A percentile compares a stretch with the other conserved stretches of the same genome.
Conservation (phyloP, 768 basidiomycete genomes). For the Leccinum boreale region DNA sequence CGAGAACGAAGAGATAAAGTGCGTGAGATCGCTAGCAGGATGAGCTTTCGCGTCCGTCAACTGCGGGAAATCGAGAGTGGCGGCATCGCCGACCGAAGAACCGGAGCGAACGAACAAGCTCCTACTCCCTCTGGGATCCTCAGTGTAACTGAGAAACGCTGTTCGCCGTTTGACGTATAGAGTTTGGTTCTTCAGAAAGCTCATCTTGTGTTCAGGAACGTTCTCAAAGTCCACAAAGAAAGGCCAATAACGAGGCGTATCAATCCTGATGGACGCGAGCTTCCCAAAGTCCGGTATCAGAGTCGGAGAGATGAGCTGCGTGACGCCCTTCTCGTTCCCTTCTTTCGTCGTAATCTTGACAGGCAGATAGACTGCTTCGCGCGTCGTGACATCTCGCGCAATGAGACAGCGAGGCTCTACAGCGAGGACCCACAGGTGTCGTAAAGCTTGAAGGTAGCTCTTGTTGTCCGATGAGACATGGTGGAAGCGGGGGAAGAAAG, state of each 20-base stretch:
- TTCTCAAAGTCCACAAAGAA: constrained; percentile 78
- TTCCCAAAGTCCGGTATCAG: constrained; percentile 86
- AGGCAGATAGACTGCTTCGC: constrained; percentile 88
- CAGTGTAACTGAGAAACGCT: constrained; percentile 89
- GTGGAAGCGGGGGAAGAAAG: constrained; percentile 91
- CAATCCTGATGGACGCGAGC: constrained; percentile 78
- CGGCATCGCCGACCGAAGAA: constrained; percentile 78
- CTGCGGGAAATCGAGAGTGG: constrained; percentile 82
- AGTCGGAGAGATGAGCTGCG: constrained; percentile 87
- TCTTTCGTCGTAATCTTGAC: constrained; percentile 83
- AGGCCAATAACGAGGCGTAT: constrained; percentile 95
- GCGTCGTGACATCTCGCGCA: constrained; percentile 88
- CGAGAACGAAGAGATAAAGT: constrained; percentile 86
- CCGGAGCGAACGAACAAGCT: constrained; percentile 89
- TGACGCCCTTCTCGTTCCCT: constrained; percentile 55
- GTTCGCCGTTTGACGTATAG: constrained; percentile 90
- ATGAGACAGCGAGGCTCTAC: constrained; percentile 92
- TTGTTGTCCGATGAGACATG: constrained; percentile 81
- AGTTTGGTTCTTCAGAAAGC: constrained; percentile 73
- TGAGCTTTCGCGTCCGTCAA: constrained; percentile 63
- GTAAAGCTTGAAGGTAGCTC: constrained; percentile 85
- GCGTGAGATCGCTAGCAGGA: constrained; percentile 70
- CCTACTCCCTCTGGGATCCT: constrained; percentile 91
- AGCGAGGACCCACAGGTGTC: constrained; percentile 95
- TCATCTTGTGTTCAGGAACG: constrained; percentile 62